These are phyloP conservation scores for Russula virescens DNA, from an alignment of 768 basidiomycete genomes.

Conservation along the genomic window DNA sequence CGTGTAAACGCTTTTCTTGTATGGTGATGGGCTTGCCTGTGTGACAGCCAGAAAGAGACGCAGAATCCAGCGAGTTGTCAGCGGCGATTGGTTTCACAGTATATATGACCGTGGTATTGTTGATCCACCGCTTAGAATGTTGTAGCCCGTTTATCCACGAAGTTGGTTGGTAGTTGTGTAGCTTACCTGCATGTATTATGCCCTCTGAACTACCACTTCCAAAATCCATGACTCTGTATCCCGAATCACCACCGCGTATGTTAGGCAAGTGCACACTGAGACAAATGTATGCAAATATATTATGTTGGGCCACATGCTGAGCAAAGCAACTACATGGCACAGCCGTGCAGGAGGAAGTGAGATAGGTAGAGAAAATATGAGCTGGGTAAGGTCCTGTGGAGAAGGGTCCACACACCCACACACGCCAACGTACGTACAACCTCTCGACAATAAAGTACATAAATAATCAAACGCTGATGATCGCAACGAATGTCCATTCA, in stretches of 20 bases:
- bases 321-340: slow-evolving; percentile 13
- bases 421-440: background rate
- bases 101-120: background rate
- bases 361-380: background rate
- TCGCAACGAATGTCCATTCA: background rate
- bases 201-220: background rate
- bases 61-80: background rate
- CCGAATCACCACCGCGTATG: background rate
- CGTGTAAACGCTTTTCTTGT: slow-evolving; percentile 4
- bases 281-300: background rate
- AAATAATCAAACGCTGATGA: background rate
- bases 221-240: background rate
- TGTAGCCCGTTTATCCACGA: background rate
- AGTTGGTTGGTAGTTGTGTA: background rate
- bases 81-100: background rate
- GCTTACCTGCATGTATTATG: slow-evolving; percentile 13
- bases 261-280: background rate
- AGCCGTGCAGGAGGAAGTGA: background rate
- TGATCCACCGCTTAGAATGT: background rate
- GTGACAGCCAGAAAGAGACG: background rate
- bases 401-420: background rate
- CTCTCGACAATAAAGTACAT: background rate
- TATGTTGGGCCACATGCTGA: background rate
- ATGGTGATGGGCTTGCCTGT: background rate
- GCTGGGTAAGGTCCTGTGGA: background rate